These are phyloP conservation scores for Thraustotheca clavata DNA, from an alignment of 352 stramenopile genomes.

Conservation along the genomic window DNA sequence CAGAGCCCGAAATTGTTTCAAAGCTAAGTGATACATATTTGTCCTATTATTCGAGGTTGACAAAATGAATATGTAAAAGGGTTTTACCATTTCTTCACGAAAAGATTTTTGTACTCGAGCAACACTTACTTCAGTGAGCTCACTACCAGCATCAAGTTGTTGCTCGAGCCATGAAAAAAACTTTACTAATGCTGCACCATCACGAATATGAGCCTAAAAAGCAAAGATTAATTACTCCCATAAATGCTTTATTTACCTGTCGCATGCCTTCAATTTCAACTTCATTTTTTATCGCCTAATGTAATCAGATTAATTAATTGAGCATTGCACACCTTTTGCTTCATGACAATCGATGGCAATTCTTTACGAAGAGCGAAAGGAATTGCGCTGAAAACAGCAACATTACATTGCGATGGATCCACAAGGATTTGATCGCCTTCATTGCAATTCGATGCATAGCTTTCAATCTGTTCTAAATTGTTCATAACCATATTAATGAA, in stretches of 20 bases:
- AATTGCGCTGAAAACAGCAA: slow-evolving; percentile 73
- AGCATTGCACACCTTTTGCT: slow-evolving; percentile 50
- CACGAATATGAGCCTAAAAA: slow-evolving; percentile 85
- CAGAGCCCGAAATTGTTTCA: slow-evolving; percentile 96
- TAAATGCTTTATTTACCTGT: slow-evolving; percentile 6
- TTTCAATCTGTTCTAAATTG: slow-evolving; percentile 25
- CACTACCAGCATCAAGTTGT: slow-evolving; percentile 42
- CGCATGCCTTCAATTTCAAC: slow-evolving; percentile 95
- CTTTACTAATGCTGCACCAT: slow-evolving; percentile 91
- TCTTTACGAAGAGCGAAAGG: slow-evolving; percentile 63
- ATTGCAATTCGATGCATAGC: slow-evolving; percentile 43
- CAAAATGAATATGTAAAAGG: not conserved
- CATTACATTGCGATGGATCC: slow-evolving; percentile 76
- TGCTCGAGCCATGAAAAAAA: slow-evolving; percentile 92
- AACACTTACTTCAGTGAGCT: slow-evolving; percentile 77
- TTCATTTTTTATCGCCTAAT: slow-evolving; percentile 91
- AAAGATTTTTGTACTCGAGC: slow-evolving; percentile 88
- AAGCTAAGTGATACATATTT: slow-evolving; percentile 93
- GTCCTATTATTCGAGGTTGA: slow-evolving; percentile 28
- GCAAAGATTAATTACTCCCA: no score
- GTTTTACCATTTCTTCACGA: slow-evolving; percentile 48
- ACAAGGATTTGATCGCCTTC: slow-evolving; percentile 42
- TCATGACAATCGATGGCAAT: slow-evolving; percentile 66
- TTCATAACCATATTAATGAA: slow-evolving; percentile 28
- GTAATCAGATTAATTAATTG: slow-evolving; percentile 7